These are phyloP conservation scores for Microglena sp. DNA, from an alignment of 139 green algal species.

Conservation along the genomic window DNA sequence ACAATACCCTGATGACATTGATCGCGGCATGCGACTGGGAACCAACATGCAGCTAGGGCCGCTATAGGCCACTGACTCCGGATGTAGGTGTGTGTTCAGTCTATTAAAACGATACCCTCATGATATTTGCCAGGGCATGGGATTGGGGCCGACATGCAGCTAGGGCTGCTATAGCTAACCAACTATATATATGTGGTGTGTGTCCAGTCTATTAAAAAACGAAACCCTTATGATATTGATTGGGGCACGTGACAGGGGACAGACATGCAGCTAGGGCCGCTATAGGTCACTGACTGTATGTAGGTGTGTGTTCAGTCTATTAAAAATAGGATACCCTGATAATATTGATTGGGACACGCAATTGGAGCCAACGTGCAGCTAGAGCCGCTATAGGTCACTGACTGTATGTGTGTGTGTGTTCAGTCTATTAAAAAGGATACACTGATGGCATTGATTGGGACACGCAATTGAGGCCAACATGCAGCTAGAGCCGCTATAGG, in stretches of 20 bases:
- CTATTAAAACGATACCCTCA: no score
- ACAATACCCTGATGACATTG: conserved; percentile 86
- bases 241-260: conserved; percentile 67
- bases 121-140: conserved; percentile 77
- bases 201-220: background rate
- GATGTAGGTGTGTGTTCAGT: conserved; percentile 51
- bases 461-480: conserved; percentile 72
- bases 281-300: conserved; percentile 68
- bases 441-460: conserved; percentile 80
- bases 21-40: conserved; percentile 67
- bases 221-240: conserved; percentile 88
- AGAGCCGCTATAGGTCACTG: conserved; percentile 66
- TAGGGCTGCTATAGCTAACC: conserved; percentile 67
- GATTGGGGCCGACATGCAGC: conserved; percentile 76
- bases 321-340: no score
- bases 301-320: no score
- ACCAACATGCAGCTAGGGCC: conserved; percentile 79
- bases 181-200: conserved; percentile 71
- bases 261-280: conserved; percentile 72
- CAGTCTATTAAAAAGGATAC: no score
- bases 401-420: conserved; percentile 61
- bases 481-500: conserved; percentile 73
- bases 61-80: conserved; percentile 63
- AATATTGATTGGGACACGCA: conserved; percentile 78
- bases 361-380: conserved; percentile 78